Evolutionary conservation across 805 yeast species (phyloP).

Genomic region (Monosporozyma unispora): DNA sequence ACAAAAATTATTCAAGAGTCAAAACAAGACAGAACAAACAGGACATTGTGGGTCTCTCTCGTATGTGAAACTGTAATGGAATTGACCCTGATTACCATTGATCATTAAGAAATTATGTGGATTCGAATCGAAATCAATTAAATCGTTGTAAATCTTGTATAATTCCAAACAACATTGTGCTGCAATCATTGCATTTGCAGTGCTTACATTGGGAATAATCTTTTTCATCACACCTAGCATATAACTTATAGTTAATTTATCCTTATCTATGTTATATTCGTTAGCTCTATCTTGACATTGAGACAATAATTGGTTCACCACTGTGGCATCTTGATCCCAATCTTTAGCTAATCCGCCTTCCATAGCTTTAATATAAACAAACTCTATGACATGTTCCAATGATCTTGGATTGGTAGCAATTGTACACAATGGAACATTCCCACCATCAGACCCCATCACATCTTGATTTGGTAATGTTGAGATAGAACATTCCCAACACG

Average conservation of each 20-base stretch:
- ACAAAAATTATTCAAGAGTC: neutral
- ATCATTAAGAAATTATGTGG: constrained; percentile 67
- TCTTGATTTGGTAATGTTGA: constrained; percentile 54
- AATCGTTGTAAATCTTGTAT: constrained; percentile 64
- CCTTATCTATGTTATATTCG: constrained; percentile 48
- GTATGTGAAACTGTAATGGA: constrained; percentile 62
- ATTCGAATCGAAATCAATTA: constrained; percentile 41
- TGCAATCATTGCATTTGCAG: constrained; percentile 88
- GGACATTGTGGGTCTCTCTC: constrained; percentile 55
- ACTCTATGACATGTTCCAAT: constrained; percentile 91
- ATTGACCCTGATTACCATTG: constrained; percentile 73
- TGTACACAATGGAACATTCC: constrained; percentile 75
- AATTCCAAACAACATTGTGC: constrained; percentile 84
- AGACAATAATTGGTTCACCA: constrained; percentile 54
- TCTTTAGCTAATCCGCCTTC: constrained; percentile 52
- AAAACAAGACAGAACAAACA: constrained; percentile 40
- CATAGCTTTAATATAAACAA: constrained; percentile 48
- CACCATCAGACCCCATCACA: constrained; percentile 32
- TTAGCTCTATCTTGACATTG: constrained; percentile 51
- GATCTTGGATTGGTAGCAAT: constrained; percentile 89
- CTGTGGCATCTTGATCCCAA: constrained; percentile 56
- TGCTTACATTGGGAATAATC: constrained; percentile 89
- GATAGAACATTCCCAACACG: constrained; percentile 90
- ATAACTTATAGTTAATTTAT: constrained; percentile 59
- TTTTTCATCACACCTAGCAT: constrained; percentile 84